These are phyloP conservation scores for Neoboletus subvelutipes DNA, from an alignment of 768 basidiomycete species.

Conservation along the genomic window DNA sequence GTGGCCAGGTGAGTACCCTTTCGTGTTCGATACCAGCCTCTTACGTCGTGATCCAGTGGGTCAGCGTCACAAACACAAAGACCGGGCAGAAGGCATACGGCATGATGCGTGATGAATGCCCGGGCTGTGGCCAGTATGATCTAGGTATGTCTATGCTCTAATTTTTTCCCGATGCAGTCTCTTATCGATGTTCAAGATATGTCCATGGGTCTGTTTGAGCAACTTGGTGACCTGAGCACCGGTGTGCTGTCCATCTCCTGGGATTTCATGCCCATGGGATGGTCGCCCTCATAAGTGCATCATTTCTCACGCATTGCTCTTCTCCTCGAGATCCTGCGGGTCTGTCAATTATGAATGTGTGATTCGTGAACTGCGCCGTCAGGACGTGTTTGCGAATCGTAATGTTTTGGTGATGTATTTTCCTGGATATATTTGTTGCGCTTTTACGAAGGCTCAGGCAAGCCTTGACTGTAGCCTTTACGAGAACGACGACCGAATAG, in stretches of 20 bases:
- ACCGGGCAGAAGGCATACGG: conserved; percentile 53
- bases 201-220: conserved; percentile 59
- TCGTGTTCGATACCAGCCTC: neutral
- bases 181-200: conserved; percentile 47
- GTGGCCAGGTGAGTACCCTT: conserved; percentile 51
- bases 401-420: conserved; percentile 23
- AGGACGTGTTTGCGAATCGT: conserved; percentile 21
- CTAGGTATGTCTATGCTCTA: conserved; percentile 47
- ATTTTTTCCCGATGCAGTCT: neutral
- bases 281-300: conserved; percentile 37
- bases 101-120: conserved; percentile 57
- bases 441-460: conserved; percentile 22
- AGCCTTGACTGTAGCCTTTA: conserved; percentile 18
- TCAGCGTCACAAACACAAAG: conserved; percentile 57
- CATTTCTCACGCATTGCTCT: neutral
- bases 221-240: conserved; percentile 44
- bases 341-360: conserved; percentile 8
- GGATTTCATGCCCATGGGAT: conserved; percentile 55
- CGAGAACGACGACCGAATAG: neutral
- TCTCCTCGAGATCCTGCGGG: conserved; percentile 8
- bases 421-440: conserved; percentile 13
- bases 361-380: conserved; percentile 9
- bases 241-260: conserved; percentile 59
- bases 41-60: conserved; percentile 42
- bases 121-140: conserved; percentile 48